Conservation (phyloP, 306 rosid species). For the Quercus ilex region DNA sequence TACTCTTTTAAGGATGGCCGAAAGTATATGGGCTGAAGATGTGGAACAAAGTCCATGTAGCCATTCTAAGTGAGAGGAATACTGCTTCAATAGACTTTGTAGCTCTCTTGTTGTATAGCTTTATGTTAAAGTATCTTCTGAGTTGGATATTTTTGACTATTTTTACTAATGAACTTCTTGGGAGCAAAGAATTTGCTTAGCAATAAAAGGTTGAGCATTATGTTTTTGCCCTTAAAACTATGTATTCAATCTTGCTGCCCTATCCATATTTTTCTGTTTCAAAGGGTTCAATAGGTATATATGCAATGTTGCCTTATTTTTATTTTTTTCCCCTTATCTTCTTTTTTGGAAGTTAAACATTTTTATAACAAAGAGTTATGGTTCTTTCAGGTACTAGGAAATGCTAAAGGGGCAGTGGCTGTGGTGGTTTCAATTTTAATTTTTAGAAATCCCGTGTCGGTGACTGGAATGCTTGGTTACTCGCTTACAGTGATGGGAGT, state of each 20-base stretch:
- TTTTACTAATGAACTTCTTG: neutral
- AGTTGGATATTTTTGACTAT: too few relatives aligned
- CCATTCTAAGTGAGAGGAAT: neutral
- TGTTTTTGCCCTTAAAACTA: neutral
- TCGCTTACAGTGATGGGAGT: slow-evolving; percentile 91
- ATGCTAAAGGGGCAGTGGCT: slow-evolving; percentile 99
- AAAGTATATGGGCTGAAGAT: too few relatives aligned
- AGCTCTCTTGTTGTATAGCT: neutral
- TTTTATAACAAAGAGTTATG: slow-evolving; percentile 12
- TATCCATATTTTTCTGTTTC: neutral
- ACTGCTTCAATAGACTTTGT: neutral
- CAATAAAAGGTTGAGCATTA: neutral
- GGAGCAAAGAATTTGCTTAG: neutral
- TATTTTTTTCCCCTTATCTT: neutral
- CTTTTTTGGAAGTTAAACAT: neutral
- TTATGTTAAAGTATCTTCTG: neutral
- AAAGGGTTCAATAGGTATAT: neutral
- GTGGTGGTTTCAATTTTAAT: slow-evolving; percentile 95
- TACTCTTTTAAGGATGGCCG: too few relatives aligned
- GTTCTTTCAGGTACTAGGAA: slow-evolving; percentile 84
- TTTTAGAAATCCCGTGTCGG: slow-evolving; percentile 95
- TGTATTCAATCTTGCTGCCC: neutral
- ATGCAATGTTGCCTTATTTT: neutral
- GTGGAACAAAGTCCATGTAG: neutral
- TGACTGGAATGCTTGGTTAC: slow-evolving; percentile 97